A percentile compares a stretch with the other conserved stretches of the same genome.
phyloP scores from a whole-genome alignment of 176 grass and related monocot species.

The Miscanthus lutarioriparius region DNA sequence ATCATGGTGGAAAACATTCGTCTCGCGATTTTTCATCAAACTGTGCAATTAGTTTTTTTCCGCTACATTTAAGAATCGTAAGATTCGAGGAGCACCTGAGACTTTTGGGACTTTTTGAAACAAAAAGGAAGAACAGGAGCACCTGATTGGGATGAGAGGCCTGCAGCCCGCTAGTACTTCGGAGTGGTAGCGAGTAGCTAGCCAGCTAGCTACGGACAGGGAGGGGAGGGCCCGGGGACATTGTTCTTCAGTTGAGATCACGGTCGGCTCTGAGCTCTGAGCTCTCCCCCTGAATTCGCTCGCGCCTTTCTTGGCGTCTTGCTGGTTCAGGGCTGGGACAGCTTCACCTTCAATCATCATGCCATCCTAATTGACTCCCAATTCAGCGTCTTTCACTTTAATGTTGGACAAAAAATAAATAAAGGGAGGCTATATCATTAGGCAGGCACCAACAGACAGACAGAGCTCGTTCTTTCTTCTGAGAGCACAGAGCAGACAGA shows the following conservation, averaged over 20 bases:
- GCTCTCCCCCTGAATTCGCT: constrained; percentile 25
- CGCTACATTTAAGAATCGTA: too few relatives aligned
- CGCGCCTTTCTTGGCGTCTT: constrained; percentile 24
- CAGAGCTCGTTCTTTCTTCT: neutral
- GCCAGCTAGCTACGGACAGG: neutral
- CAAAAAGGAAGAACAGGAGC: too few relatives aligned
- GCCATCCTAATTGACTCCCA: constrained; percentile 6
- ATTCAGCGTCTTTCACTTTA: constrained; percentile 23
- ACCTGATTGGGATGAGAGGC: neutral
- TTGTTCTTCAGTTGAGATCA: constrained; percentile 45
- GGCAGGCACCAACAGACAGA: constrained; percentile 6
- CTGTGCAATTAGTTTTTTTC: too few relatives aligned
- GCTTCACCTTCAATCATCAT: constrained; percentile 23
- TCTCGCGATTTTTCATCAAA: too few relatives aligned
- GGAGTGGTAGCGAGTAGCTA: neutral
- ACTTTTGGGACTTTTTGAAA: too few relatives aligned
- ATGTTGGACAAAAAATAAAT: neutral
- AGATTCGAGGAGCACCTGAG: too few relatives aligned
- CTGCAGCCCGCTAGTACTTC: neutral
- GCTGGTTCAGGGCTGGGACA: neutral
- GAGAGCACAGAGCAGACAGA: neutral
- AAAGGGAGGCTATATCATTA: neutral
- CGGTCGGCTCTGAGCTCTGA: constrained; percentile 27
- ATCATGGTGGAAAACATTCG: too few relatives aligned
- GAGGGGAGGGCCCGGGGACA: neutral